Conservation (phyloP, 202 grass and related monocot genomes). For the Schoenoplectus triqueter region DNA sequence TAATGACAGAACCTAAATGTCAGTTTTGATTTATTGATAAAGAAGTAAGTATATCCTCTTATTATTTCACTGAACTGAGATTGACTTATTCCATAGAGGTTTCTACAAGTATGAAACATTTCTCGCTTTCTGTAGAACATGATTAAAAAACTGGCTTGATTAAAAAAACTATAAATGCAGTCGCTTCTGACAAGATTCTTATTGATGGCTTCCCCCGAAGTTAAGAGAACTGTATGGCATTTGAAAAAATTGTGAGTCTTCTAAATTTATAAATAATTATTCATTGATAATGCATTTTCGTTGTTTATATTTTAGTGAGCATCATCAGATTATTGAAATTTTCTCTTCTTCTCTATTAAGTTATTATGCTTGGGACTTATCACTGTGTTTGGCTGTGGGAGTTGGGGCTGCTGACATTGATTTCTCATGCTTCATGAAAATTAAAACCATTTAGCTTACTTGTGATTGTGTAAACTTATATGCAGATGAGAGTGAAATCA, state of each 20-base stretch:
- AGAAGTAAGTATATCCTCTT: slow-evolving; percentile 64
- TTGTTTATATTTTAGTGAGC: neutral
- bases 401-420: neutral
- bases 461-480: slow-evolving; percentile 20
- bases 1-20: slow-evolving; percentile 55
- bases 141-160: slow-evolving; percentile 72
- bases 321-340: neutral
- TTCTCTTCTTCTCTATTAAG: neutral
- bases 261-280: slow-evolving; percentile 41
- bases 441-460: neutral
- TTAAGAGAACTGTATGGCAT: slow-evolving; percentile 91
- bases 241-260: slow-evolving; percentile 81
- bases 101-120: no score
- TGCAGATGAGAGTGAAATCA: slow-evolving; percentile 82
- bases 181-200: slow-evolving; percentile 47
- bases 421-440: neutral
- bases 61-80: no score
- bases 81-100: no score
- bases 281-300: neutral
- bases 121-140: no score
- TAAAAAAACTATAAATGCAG: slow-evolving; percentile 65
- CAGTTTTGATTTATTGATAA: slow-evolving; percentile 99
- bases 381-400: neutral
- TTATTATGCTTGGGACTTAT: neutral
- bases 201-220: slow-evolving; percentile 87